These are phyloP conservation scores for Lantana camara DNA, from an alignment of 257 asterid species.

Conservation along the genomic window DNA sequence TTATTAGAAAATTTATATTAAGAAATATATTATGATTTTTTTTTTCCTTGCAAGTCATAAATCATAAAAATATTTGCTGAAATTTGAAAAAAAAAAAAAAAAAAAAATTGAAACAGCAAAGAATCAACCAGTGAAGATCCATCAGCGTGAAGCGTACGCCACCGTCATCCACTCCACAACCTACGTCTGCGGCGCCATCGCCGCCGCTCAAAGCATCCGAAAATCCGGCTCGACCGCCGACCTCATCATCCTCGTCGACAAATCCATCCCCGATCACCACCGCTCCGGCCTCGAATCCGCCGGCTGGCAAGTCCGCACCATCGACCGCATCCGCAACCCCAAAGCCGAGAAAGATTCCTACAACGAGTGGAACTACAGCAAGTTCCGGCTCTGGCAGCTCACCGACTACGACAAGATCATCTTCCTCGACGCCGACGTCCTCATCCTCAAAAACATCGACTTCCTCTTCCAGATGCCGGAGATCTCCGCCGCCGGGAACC, in stretches of 20 bases:
- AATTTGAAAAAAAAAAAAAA: no score
- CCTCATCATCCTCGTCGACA: conserved; percentile 87
- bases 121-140: conserved; percentile 34
- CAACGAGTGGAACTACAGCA: conserved; percentile 96
- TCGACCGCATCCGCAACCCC: conserved; percentile 75
- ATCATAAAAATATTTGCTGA: no score
- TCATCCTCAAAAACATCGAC: conserved; percentile 78
- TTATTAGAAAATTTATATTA: no score
- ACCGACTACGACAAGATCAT: conserved; percentile 83
- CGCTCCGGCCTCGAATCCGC: conserved; percentile 76
- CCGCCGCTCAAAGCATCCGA: conserved; percentile 89
- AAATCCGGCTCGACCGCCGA: conserved; percentile 79
- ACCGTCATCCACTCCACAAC: conserved; percentile 81
- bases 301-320: conserved; percentile 80
- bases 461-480: conserved; percentile 77
- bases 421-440: conserved; percentile 85
- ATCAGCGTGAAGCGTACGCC: conserved; percentile 81
- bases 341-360: conserved; percentile 89
- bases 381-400: conserved; percentile 87
- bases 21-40: no score
- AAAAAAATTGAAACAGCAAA: conserved; percentile 38
- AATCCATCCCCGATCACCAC: conserved; percentile 65
- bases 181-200: conserved; percentile 95
- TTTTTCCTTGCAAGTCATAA: no score
- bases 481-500: conserved; percentile 87